These are phyloP conservation scores for Xenoacremonium recifei DNA, from an alignment of 2,329 filamentous ascomycete genomes.

Conservation along the genomic window DNA sequence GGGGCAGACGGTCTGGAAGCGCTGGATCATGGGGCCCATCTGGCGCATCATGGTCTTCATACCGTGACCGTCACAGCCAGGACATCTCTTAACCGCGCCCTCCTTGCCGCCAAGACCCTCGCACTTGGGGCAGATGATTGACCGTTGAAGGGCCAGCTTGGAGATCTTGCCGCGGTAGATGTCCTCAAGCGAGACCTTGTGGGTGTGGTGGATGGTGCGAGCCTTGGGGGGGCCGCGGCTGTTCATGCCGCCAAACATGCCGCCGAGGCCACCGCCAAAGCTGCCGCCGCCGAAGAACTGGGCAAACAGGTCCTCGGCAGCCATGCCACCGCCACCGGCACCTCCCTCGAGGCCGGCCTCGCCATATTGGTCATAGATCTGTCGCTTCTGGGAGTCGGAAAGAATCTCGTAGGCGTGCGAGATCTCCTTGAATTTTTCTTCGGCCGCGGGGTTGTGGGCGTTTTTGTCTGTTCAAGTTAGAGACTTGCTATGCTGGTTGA, in stretches of 20 bases:
- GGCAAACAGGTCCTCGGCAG: conserved; percentile 91
- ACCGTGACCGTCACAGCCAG: conserved; percentile 86
- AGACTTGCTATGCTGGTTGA: not conserved
- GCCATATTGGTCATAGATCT: conserved; percentile 94
- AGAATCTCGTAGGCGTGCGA: conserved; percentile 95
- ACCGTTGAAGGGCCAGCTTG: conserved; percentile 95
- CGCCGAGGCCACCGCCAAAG: conserved; percentile 54
- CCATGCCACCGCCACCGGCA: conserved; percentile 78
- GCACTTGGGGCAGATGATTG: conserved; percentile 93
- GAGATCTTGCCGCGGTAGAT: conserved; percentile 98
- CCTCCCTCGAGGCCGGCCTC: conserved; percentile 94
- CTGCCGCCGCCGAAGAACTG: conserved; percentile 92
- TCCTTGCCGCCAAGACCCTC: conserved; percentile 95
- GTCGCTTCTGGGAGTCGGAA: conserved; percentile 86
- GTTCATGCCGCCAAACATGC: conserved; percentile 78
- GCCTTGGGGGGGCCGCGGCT: conserved; percentile 82
- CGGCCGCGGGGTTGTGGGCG: conserved; percentile 84
- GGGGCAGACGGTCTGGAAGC: conserved; percentile 98
- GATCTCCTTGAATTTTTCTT: conserved; percentile 98
- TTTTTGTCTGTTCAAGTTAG: conserved; percentile 75
- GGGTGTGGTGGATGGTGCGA: conserved; percentile 94
- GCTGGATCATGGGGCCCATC: conserved; percentile 99
- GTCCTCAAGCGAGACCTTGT: conserved; percentile 97
- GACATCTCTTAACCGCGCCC: conserved; percentile 90
- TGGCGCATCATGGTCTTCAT: conserved; percentile 99